Evolutionary conservation across 768 basidiomycete genomes (phyloP).

Genomic region (Tylopilus felleus): DNA sequence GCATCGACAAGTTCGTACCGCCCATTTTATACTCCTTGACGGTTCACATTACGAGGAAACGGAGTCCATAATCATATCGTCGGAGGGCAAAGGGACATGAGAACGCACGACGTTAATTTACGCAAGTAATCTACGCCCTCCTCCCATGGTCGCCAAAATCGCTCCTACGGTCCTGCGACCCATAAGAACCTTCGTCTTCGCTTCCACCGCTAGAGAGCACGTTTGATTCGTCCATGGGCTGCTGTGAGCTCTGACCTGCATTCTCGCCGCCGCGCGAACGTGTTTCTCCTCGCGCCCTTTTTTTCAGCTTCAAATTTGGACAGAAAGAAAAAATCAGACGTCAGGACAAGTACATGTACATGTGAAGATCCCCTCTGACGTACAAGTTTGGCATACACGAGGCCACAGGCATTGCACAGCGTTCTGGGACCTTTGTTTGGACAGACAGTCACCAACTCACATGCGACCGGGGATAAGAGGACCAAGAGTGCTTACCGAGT

Average conservation of each 20-base stretch:
- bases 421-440: conserved; percentile 65
- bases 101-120: conserved; percentile 22
- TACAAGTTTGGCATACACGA: conserved; percentile 85
- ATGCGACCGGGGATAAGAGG: conserved; percentile 21
- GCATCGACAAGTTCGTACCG: neutral
- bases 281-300: conserved; percentile 33
- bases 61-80: conserved; percentile 19
- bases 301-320: conserved; percentile 27
- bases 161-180: conserved; percentile 34
- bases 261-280: conserved; percentile 26
- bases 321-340: neutral
- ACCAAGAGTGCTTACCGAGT: conserved; percentile 53
- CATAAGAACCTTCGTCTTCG: conserved; percentile 34
- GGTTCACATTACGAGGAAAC: conserved; percentile 16
- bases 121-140: conserved; percentile 26
- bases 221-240: conserved; percentile 25
- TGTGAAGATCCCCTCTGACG: conserved; percentile 34
- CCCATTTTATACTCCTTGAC: neutral
- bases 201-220: conserved; percentile 30
- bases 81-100: conserved; percentile 9
- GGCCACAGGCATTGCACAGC: conserved; percentile 81
- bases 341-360: conserved; percentile 22
- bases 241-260: conserved; percentile 31
- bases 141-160: conserved; percentile 35
- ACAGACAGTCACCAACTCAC: conserved; percentile 26